Evolutionary conservation across 2,329 filamentous ascomycete species (phyloP), one percentile per base, ranked within the genome.

Genomic region (Sporothrix luriei): DNA sequence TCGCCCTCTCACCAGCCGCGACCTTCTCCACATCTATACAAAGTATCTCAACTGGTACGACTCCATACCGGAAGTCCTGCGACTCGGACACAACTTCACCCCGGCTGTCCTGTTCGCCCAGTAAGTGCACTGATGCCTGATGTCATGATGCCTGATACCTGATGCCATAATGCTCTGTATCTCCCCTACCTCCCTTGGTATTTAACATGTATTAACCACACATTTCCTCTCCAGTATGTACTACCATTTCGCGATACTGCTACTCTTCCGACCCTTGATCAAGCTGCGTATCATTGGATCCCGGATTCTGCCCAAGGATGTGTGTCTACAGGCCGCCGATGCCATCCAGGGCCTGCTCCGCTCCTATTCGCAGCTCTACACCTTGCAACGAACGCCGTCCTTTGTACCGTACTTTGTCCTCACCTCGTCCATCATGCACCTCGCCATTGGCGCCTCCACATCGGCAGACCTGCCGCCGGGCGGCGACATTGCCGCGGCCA

Each of bases 231-330:
- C 6, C 70, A 89, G 87, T 76, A 89, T 91, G 88, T 88, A 91
- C 72, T 90, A 91, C 75, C 85, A 91, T 75, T 89, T 88, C 72
- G 85, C 87, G 40, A 89, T 90, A n/a, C 78, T 91, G 0, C 84
- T 92, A n/a, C 84, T 93, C 1, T 93, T 93, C 76, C 84, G 91
- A 7, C 91, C 91, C 0, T 82, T 93, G 49, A 88, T 92, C 75
- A 91, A 87, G 72, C 75, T 88, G 9, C 81, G 82, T 11, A 87
- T 91, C 74, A 84, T 90, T 62, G 85, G 87, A 10, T 90, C 88
- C 9, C 84, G 85, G 66, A 81, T 91, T 2, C 82, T 83, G 4
- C 90, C 90, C 9, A 84, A 85, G 51, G 88, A 91, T 72, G 86
- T 91, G 19, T 92, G 90, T 77, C 83, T 83, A 2, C 85, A 88